Conservation (phyloP, 495 filamentous ascomycete species). For the Penicillium mononematosum region DNA sequence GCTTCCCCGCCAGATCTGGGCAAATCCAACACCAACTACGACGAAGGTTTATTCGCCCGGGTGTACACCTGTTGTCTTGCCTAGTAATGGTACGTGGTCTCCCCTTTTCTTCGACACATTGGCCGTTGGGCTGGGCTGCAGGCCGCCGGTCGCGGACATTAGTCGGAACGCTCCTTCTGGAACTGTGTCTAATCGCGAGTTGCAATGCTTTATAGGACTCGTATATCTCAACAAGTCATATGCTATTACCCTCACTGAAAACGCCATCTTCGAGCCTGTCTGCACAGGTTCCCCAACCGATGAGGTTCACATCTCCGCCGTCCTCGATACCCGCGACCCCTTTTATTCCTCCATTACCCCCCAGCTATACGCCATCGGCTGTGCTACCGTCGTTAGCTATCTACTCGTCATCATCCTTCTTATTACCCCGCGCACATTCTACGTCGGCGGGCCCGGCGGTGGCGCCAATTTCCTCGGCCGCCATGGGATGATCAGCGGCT, state of each 20-base stretch:
- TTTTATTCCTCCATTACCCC: slow-evolving; percentile 93
- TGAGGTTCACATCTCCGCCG: slow-evolving; percentile 35
- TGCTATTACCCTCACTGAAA: slow-evolving; percentile 58
- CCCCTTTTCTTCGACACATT: background rate
- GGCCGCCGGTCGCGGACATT: background rate
- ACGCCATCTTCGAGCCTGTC: slow-evolving; percentile 61
- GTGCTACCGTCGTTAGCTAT: slow-evolving; percentile 87
- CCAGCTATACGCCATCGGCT: slow-evolving; percentile 86
- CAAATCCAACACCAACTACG: slow-evolving; percentile 45
- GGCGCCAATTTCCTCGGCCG: slow-evolving; percentile 72
- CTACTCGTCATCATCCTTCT: slow-evolving; percentile 92
- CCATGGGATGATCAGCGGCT: slow-evolving; percentile 81
- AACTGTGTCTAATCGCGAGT: background rate
- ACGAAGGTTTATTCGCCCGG: slow-evolving; percentile 40
- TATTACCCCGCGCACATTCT: slow-evolving; percentile 86
- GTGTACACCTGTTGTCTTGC: slow-evolving; percentile 64
- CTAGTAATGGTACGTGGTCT: slow-evolving; percentile 45
- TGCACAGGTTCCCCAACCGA: slow-evolving; percentile 49
- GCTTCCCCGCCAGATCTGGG: slow-evolving; percentile 54
- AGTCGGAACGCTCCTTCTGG: background rate
- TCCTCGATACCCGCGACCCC: slow-evolving; percentile 68
- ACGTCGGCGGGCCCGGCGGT: slow-evolving; percentile 68
- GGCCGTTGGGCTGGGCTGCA: background rate
- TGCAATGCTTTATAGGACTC: slow-evolving; percentile 39
- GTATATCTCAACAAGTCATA: slow-evolving; percentile 57